Evolutionary conservation across 441 rosid species (phyloP), one percentile per base, ranked within the genome.

Genomic region (Gossypium trilobum): DNA sequence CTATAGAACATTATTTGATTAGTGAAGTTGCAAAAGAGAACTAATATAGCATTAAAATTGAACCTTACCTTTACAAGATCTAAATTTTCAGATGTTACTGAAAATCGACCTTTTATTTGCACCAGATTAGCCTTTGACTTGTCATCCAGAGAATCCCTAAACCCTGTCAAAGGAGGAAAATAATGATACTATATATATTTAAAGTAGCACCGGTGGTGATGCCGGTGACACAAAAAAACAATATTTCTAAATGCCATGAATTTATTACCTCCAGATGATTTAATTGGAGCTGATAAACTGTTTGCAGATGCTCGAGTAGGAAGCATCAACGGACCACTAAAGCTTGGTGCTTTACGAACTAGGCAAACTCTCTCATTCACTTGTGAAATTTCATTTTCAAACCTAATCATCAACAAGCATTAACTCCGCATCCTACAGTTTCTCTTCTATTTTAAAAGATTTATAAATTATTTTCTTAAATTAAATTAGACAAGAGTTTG

Each of bases 301-400:
- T 95, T 93, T 48, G 99, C 92, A 36, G 99, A 95, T 77, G 99
- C 99, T 73, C 97, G 87, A 71, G 82, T 93, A 69, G 99, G 86
- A 81, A 95, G 98, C 89, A 82, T 89, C 77, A 95, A 76, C 52
- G 99, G 99, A 77, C 98, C 98, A 75, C 99, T 93, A 80, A 95
- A 89, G 83, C 94, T 93, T 16, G 98, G 97, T 68, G 83, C 88
- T 84, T 83, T 90, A 59, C 88, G 88, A 73, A 78, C 82, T 65
- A 85, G 79, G 73, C 70, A 79, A 55, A 74, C 69, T 76, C 80
- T 86, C 74, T 86, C 96, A 27, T 52, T 54, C 68, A 64, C 76
- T 51, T 63, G 85, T 75, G 79, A 89, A 57, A 17, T 87, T 76
- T 90, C 97, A 74, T 61, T 81, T 78, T 90, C 97, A 76, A 69